Conservation (phyloP, 768 basidiomycete species). For the Naganishia kalamii region DNA sequence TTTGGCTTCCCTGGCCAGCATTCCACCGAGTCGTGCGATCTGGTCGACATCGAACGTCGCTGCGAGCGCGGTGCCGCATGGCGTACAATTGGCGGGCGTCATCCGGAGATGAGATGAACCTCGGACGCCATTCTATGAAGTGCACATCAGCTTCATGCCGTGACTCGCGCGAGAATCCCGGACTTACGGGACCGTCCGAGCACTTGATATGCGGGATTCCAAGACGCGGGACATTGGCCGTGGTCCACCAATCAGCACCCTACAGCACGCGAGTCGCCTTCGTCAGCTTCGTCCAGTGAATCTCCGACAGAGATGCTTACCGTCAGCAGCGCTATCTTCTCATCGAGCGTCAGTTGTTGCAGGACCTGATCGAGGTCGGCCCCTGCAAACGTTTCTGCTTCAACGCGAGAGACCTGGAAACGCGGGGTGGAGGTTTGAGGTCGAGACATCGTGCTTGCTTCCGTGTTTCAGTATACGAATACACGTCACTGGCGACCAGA, state of each 20-base stretch:
- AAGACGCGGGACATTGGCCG: neutral
- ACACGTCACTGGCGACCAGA: neutral
- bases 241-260: conserved; percentile 20
- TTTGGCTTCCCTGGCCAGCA: conserved; percentile 1
- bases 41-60: conserved; percentile 11
- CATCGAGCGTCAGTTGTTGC: conserved; percentile 6
- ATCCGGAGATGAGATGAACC: conserved; percentile 2
- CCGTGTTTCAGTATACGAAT: no score
- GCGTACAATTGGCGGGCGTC: conserved; percentile 8
- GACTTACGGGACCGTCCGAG: conserved; percentile 18
- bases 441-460: no score
- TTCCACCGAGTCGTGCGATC: neutral
- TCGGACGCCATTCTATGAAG: neutral
- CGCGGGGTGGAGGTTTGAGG: neutral
- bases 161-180: neutral
- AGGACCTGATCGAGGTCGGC: neutral
- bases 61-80: conserved; percentile 14
- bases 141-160: neutral
- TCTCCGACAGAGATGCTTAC: neutral
- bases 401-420: neutral
- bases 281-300: neutral
- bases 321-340: neutral
- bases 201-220: conserved; percentile 17
- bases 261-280: neutral
- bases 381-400: neutral